A percentile compares a stretch with the other conserved stretches of the same genome.
phyloP scores from a whole-genome alignment of 1,284 basidiomycete genomes.

The Trichosporon coremiiforme region DNA sequence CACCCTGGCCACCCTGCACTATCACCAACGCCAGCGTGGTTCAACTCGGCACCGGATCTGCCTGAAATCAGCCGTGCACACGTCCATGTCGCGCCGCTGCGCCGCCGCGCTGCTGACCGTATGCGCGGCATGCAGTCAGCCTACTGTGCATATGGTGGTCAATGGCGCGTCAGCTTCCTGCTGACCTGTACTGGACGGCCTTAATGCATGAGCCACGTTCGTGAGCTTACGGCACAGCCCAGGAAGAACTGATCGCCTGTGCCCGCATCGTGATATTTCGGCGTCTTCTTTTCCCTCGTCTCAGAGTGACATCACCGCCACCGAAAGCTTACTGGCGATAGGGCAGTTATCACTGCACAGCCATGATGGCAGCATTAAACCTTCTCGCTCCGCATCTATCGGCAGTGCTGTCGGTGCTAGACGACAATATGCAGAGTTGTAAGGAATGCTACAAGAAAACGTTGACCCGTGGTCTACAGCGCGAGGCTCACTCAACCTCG shows the following conservation, averaged over 20 bases:
- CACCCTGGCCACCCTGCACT: neutral
- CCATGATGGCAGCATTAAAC: neutral
- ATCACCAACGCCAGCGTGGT: slow-evolving; percentile 1
- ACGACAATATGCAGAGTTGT: neutral
- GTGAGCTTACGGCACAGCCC: neutral
- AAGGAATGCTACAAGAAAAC: neutral
- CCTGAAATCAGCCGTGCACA: neutral
- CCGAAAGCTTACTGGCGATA: neutral
- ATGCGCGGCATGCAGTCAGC: neutral
- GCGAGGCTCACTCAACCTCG: slow-evolving; percentile 44
- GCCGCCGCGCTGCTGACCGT: neutral
- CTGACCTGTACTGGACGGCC: neutral
- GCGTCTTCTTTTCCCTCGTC: neutral
- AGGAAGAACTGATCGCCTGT: neutral
- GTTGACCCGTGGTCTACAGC: neutral
- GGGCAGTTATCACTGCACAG: neutral
- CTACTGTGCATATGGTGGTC: neutral
- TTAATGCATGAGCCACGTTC: neutral
- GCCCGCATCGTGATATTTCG: neutral
- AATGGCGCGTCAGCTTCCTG: neutral
- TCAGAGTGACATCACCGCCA: neutral
- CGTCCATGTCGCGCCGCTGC: neutral
- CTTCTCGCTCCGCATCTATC: neutral
- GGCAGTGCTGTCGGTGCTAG: neutral
- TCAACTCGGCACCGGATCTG: neutral